Evolutionary conservation across 2,329 filamentous ascomycete genomes (phyloP).

Genomic region (Sporothrix luriei): DNA sequence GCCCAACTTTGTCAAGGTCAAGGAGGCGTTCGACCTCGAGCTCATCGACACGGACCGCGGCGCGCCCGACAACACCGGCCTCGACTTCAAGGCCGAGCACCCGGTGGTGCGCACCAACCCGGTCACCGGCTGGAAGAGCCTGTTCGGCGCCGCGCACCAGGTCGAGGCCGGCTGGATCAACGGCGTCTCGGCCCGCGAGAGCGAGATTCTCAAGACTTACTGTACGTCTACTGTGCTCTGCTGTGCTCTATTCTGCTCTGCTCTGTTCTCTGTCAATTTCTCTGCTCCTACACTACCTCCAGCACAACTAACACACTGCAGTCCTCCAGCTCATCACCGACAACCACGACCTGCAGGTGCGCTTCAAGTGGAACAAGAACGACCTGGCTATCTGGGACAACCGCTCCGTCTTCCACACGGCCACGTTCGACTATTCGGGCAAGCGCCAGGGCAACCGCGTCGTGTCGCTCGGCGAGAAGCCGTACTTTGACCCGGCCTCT

Average conservation of each 20-base stretch:
- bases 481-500: constrained; percentile 40
- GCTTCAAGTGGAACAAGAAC: constrained; percentile 42
- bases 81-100: constrained; percentile 41
- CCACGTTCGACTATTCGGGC: constrained; percentile 40
- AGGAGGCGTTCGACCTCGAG: constrained; percentile 45
- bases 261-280: too few relatives aligned
- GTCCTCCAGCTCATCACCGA: constrained; percentile 40
- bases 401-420: constrained; percentile 42
- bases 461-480: constrained; percentile 42
- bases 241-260: neutral
- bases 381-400: constrained; percentile 42
- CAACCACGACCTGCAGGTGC: constrained; percentile 42
- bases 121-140: constrained; percentile 43
- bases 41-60: constrained; percentile 41
- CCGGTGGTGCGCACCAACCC: constrained; percentile 41
- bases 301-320: constrained; percentile 16
- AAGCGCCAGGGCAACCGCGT: constrained; percentile 42
- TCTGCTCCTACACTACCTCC: neutral
- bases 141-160: constrained; percentile 42
- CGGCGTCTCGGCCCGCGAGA: constrained; percentile 43
- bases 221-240: constrained; percentile 30
- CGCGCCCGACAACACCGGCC: constrained; percentile 39
- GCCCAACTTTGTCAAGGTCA: constrained; percentile 41
- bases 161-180: constrained; percentile 41
- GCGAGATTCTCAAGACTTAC: constrained; percentile 39